phyloP scores from a whole-genome alignment of 208 protist species.

The Leptomonas seymouri region DNA sequence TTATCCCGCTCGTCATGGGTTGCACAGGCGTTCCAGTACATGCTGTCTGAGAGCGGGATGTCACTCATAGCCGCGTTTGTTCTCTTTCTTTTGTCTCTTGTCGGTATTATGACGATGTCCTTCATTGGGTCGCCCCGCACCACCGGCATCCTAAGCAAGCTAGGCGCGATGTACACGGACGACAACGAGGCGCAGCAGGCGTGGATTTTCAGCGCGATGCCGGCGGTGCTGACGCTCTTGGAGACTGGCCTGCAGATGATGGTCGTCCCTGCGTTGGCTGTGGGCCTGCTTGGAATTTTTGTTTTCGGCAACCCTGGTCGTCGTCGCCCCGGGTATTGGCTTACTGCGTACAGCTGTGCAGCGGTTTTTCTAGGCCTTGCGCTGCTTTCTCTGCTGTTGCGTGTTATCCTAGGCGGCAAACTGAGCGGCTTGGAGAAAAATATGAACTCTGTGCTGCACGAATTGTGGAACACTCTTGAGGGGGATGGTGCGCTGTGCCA shows the following conservation, averaged over 20 bases:
- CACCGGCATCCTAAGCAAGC: not conserved
- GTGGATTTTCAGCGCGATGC: not conserved
- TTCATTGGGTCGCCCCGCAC: constrained; percentile 15
- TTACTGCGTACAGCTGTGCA: not conserved
- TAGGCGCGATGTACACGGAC: not conserved
- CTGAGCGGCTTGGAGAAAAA: constrained; percentile 5
- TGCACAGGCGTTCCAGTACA: constrained; percentile 19
- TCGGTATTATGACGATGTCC: constrained; percentile 12
- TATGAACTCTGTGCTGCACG: not conserved
- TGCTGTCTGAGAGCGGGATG: constrained; percentile 29
- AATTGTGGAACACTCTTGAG: not conserved
- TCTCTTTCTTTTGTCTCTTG: constrained; percentile 16
- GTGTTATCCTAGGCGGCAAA: not conserved
- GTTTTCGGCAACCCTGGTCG: constrained; percentile 8
- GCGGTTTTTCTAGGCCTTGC: constrained; percentile 2
- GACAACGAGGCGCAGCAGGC: not conserved
- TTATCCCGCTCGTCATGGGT: constrained; percentile 3
- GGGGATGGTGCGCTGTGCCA: constrained; percentile 12
- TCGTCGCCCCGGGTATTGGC: constrained; percentile 9
- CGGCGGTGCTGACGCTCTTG: constrained; percentile 11
- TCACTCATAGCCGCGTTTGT: constrained; percentile 18
- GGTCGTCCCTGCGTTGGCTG: not conserved
- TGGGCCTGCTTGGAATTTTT: not conserved
- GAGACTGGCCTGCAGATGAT: constrained; percentile 12
- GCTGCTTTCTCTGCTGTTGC: constrained; percentile 11